Conservation (phyloP, 2,329 filamentous ascomycete species). For the Colletotrichum orchidophilum region DNA sequence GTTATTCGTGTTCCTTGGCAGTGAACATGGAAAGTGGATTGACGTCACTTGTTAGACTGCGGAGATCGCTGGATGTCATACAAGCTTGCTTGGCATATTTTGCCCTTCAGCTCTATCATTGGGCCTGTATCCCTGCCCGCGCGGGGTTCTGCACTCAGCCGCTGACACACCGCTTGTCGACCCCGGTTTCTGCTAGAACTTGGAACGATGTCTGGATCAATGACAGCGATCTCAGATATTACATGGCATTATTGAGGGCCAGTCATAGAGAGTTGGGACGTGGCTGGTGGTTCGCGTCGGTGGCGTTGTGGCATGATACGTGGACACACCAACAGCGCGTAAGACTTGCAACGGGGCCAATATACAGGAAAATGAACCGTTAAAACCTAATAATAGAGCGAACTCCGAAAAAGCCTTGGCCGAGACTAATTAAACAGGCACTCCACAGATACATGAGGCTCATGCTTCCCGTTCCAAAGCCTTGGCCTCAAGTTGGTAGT, state of each 20-base stretch:
- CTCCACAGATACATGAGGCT: neutral
- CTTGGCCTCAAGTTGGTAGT: no score
- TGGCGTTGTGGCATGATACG: neutral
- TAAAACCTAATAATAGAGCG: neutral
- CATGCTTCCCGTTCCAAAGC: no score
- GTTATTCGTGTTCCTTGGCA: constrained; percentile 11
- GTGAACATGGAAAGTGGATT: neutral
- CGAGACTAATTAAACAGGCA: neutral
- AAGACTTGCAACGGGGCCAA: neutral
- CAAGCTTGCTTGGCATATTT: neutral
- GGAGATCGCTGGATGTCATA: neutral
- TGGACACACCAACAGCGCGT: neutral
- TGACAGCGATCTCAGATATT: neutral
- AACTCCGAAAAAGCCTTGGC: neutral
- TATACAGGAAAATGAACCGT: neutral
- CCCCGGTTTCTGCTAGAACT: neutral
- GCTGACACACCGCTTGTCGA: constrained; percentile 17
- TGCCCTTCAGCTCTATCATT: neutral
- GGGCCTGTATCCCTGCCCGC: constrained; percentile 1
- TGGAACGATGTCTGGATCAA: neutral
- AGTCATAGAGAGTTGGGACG: neutral
- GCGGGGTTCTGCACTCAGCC: constrained; percentile 14
- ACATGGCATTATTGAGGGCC: neutral
- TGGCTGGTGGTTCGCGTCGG: neutral
- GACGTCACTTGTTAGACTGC: constrained; percentile 6